Percentiles rank a stretch among this genome's conserved stretches.
phyloP scores from a whole-genome alignment of 2,329 filamentous ascomycete genomes.

The Botrytis fragariae region DNA sequence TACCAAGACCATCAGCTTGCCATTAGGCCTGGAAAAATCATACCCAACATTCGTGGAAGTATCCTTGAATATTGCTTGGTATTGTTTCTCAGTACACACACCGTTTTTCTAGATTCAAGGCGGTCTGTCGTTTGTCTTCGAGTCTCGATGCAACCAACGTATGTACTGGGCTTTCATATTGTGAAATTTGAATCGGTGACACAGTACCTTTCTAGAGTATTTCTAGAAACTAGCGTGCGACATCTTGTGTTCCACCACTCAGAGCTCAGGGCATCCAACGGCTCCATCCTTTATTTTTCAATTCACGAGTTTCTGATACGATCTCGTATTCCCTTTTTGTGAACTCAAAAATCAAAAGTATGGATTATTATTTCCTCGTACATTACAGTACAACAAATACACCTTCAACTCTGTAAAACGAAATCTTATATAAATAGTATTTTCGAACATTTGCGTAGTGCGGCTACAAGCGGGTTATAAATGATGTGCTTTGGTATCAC shows the following conservation, averaged over 20 bases:
- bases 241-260: not conserved
- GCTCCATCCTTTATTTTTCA: not conserved
- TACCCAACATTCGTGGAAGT: not conserved
- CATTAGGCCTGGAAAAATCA: not conserved
- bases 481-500: not conserved
- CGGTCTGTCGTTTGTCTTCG: not conserved
- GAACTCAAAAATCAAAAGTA: not conserved
- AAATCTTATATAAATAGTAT: not conserved
- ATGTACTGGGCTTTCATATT: not conserved
- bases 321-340: not conserved
- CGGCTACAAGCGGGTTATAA: slow-evolving; percentile 5
- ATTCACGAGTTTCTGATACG: not conserved
- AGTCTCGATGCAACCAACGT: not conserved
- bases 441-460: no score
- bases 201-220: not conserved
- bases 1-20: not conserved
- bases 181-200: not conserved
- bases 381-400: not conserved
- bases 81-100: not conserved
- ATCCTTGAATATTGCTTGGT: not conserved
- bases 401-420: not conserved
- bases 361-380: not conserved
- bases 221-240: not conserved
- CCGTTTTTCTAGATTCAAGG: not conserved
- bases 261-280: not conserved